Conservation (phyloP, 1,284 basidiomycete genomes). For the Cryptococcus sp. region DNA sequence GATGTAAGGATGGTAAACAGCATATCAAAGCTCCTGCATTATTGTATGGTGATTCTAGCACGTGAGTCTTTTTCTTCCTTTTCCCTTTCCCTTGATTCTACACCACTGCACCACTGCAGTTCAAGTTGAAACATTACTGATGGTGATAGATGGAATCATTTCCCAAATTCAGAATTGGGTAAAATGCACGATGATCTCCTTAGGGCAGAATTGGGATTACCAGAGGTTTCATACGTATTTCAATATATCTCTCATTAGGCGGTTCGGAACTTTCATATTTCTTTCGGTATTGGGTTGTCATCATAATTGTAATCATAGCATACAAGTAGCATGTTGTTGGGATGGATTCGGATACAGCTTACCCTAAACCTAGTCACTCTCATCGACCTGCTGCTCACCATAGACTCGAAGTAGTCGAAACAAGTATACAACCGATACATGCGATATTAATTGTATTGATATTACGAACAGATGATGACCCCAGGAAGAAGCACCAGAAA, state of each 20-base stretch:
- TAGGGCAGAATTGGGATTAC: conserved; percentile 76
- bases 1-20: conserved; percentile 86
- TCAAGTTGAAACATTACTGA: background rate
- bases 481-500: too few relatives aligned
- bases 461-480: too few relatives aligned
- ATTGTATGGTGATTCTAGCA: conserved; percentile 94
- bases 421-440: too few relatives aligned
- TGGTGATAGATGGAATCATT: conserved; percentile 86
- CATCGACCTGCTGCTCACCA: too few relatives aligned
- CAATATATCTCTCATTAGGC: conserved; percentile 64
- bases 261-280: background rate
- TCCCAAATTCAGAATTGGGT: conserved; percentile 78
- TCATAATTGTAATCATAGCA: too few relatives aligned
- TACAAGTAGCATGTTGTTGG: too few relatives aligned
- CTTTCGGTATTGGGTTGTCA: background rate
- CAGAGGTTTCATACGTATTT: conserved; percentile 86
- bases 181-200: conserved; percentile 94
- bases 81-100: background rate
- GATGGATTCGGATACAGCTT: too few relatives aligned
- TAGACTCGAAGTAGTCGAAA: too few relatives aligned
- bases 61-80: conserved; percentile 58
- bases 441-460: too few relatives aligned
- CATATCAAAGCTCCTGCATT: conserved; percentile 75
- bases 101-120: background rate
- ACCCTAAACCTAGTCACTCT: too few relatives aligned